Evolutionary conservation across 202 grass and related monocot species (phyloP).

Genomic region (Zizania palustris): DNA sequence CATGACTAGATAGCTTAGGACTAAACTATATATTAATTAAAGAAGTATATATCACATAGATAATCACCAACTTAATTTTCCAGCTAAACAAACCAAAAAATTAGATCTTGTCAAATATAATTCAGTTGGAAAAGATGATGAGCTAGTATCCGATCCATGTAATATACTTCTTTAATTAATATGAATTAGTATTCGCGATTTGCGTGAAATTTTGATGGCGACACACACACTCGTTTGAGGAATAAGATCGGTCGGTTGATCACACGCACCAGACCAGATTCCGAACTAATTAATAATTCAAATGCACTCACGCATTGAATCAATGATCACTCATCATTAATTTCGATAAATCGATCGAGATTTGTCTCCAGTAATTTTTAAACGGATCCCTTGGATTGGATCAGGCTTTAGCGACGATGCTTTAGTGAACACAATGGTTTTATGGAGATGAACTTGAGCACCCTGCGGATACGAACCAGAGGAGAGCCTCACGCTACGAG

Average conservation of each 20-base stretch:
- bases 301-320: slow-evolving; percentile 13
- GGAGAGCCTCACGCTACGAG: too few species aligned
- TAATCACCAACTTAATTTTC: background rate
- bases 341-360: slow-evolving; percentile 5
- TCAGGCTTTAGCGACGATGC: too few species aligned
- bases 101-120: too few species aligned
- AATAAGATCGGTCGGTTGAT: slow-evolving; percentile 10
- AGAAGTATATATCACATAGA: background rate
- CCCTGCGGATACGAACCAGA: too few species aligned
- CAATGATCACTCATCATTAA: slow-evolving; percentile 28
- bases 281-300: slow-evolving; percentile 14
- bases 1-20: background rate
- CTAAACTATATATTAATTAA: background rate
- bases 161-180: too few species aligned
- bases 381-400: slow-evolving; percentile 34
- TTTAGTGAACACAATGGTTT: too few species aligned
- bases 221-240: slow-evolving; percentile 3
- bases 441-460: too few species aligned
- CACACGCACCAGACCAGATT: background rate
- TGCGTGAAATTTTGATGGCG: background rate
- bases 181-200: slow-evolving; percentile 19
- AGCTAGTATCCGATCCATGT: too few species aligned
- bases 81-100: background rate
- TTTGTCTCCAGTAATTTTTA: slow-evolving; percentile 5
- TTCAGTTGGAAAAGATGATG: too few species aligned